Evolutionary conservation across 306 rosid genomes (phyloP), one percentile per base, ranked within the genome.

Genomic region (Corylus heterophylla): DNA sequence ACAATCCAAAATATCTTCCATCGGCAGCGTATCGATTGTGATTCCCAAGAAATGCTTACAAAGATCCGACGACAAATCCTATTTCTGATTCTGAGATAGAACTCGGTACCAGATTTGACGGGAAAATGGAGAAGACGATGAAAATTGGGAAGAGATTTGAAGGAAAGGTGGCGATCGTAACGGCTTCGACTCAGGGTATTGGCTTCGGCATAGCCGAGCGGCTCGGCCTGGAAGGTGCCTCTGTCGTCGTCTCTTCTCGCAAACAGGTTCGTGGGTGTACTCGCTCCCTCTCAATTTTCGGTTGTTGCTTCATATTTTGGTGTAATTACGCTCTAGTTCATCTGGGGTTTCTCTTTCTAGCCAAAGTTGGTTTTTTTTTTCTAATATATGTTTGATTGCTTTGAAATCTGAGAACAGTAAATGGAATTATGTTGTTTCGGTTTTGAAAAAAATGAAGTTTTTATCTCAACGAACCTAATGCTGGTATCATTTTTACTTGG

Each of bases 121-220:
- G 4, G 25, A 67, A 79, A 71, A 90, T 87, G 94, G 92, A 77
- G 51, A 84, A 79, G 39, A 7, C 76, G 29, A 7, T 72, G 31
- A 90, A 84, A 44, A 69, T 87, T 48, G 77, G 74, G 0, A 85
- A 63, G 89, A 90, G 99, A 82, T 95, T 93, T 81, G 42, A 78
- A 20, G 92, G 98, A 1, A 95, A 90, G 68, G 97, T 91, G 0
- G 98, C 92, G 12, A 83, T 95, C 67, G 96, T 95, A 17, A 93
- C 99, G 1, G 99, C 99, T 69, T 95, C 98, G 0, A 93, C 99
- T 42, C 99, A 93, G 84, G 98, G 99, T 52, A 95, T 95, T 56
- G 99, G 99, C 71, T 93, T 93, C 51, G 37, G 78, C 69, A 95
- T 95, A 45, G 98, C 96, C 29, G 87, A 89, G 84, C 94, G 99